Percentiles rank a stretch among this genome's conserved stretches.
phyloP scores from a whole-genome alignment of 805 yeast species.

The Saturnispora zaruensis region DNA sequence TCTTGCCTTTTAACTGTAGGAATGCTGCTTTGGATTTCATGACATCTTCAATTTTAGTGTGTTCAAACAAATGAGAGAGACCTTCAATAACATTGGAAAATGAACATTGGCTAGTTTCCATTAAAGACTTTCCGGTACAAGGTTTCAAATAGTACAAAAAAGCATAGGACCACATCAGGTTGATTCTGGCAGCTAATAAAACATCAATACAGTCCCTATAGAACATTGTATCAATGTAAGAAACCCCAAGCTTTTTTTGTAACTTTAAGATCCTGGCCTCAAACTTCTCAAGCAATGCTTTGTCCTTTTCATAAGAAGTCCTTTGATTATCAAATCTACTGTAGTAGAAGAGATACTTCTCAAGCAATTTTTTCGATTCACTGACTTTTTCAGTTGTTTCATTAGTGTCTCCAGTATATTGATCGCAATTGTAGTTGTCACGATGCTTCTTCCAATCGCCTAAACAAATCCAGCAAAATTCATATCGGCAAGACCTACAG shows the following conservation, averaged over 20 bases:
- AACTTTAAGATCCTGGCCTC: conserved; percentile 54
- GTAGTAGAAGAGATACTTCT: conserved; percentile 67
- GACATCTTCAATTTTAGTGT: conserved; percentile 24
- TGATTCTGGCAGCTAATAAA: conserved; percentile 59
- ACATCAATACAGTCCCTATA: conserved; percentile 62
- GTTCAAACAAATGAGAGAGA: conserved; percentile 29
- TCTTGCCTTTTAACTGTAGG: conserved; percentile 18
- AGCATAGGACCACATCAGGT: conserved; percentile 87
- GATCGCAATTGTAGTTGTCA: conserved; percentile 50
- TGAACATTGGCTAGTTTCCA: conserved; percentile 37
- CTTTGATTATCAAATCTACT: conserved; percentile 70
- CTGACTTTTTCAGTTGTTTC: conserved; percentile 29
- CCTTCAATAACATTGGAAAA: conserved; percentile 25
- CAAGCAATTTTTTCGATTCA: conserved; percentile 38
- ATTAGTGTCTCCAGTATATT: conserved; percentile 39
- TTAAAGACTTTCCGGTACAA: conserved; percentile 45
- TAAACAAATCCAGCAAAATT: conserved; percentile 92
- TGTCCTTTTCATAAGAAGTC: conserved; percentile 65
- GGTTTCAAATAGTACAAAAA: conserved; percentile 56
- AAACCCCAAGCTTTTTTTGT: conserved; percentile 55
- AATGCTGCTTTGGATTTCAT: conserved; percentile 21
- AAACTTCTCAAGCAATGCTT: conserved; percentile 50
- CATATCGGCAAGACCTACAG: conserved; percentile 65
- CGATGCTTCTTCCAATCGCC: conserved; percentile 70
- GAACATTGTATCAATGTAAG: conserved; percentile 87